These are phyloP conservation scores for Saccharomyces hybrid DNA, from an alignment of 1,139 yeast genomes.

Conservation along the genomic window DNA sequence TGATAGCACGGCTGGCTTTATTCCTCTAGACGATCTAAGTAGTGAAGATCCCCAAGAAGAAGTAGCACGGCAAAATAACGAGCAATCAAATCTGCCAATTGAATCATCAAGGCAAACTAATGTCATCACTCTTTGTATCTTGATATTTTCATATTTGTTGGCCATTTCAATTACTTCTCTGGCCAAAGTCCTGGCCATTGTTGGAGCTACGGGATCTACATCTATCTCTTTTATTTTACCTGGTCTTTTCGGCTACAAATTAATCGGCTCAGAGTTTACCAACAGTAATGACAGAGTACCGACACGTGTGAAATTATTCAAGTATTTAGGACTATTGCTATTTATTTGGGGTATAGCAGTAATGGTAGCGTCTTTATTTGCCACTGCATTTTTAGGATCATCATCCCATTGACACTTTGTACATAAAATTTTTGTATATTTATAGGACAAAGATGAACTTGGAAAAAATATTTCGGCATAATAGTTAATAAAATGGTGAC, in stretches of 20 bases:
- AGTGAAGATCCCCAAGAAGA: background rate
- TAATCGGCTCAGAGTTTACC: slow-evolving; percentile 43
- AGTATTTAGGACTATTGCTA: slow-evolving; percentile 53
- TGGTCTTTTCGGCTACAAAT: slow-evolving; percentile 75
- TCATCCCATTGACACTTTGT: slow-evolving; percentile 21
- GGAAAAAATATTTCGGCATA: background rate
- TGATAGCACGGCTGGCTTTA: slow-evolving; percentile 16
- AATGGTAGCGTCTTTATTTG: slow-evolving; percentile 69
- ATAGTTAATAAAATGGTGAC: slow-evolving; percentile 41
- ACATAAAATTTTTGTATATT: background rate
- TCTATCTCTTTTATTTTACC: slow-evolving; percentile 89
- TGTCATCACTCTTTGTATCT: slow-evolving; percentile 54
- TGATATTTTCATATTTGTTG: slow-evolving; percentile 54
- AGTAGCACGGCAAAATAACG: background rate
- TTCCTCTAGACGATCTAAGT: background rate
- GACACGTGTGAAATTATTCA: slow-evolving; percentile 38
- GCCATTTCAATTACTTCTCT: slow-evolving; percentile 72
- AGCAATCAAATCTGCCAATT: background rate
- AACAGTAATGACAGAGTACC: slow-evolving; percentile 31
- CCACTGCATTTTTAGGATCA: slow-evolving; percentile 61
- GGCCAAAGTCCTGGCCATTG: slow-evolving; percentile 81
- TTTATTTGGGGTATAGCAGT: slow-evolving; percentile 71
- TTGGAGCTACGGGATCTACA: slow-evolving; percentile 93
- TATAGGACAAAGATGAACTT: background rate
- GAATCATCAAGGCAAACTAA: background rate